Evolutionary conservation across 2,329 filamentous ascomycete species (phyloP).

Genomic region (Tolypocladium ovalisporum): DNA sequence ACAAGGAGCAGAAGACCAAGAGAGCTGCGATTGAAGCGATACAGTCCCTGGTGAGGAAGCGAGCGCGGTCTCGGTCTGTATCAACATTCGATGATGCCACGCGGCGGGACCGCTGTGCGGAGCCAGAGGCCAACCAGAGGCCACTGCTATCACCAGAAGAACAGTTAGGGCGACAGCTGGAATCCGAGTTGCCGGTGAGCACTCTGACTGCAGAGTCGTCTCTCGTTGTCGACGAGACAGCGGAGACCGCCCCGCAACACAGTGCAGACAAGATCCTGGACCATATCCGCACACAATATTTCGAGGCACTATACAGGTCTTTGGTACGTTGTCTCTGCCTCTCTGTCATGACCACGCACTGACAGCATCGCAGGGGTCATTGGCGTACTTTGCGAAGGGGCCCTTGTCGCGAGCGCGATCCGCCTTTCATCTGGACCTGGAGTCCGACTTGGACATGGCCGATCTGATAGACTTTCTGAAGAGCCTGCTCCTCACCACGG

Average conservation of each 20-base stretch:
- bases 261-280: constrained; percentile 44
- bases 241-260: constrained; percentile 17
- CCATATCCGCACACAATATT: constrained; percentile 46
- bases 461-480: constrained; percentile 61
- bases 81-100: constrained; percentile 20
- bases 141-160: constrained; percentile 11
- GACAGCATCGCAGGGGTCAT: constrained; percentile 44
- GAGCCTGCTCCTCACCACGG: constrained; percentile 52
- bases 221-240: neutral
- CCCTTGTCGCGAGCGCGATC: constrained; percentile 65
- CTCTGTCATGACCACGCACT: constrained; percentile 17
- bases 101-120: constrained; percentile 8
- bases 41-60: constrained; percentile 48
- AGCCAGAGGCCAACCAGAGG: constrained; percentile 5
- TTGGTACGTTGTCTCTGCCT: constrained; percentile 32
- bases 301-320: constrained; percentile 51
- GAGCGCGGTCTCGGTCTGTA: constrained; percentile 32
- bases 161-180: constrained; percentile 8
- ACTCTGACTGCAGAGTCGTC: neutral
- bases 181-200: neutral
- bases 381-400: constrained; percentile 78
- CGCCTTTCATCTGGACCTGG: constrained; percentile 53
- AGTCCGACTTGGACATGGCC: constrained; percentile 46
- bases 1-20: constrained; percentile 43
- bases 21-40: constrained; percentile 51